Conservation (phyloP, 192 early-diverging fungal species). For the Lunasporangiospora selenospora region DNA sequence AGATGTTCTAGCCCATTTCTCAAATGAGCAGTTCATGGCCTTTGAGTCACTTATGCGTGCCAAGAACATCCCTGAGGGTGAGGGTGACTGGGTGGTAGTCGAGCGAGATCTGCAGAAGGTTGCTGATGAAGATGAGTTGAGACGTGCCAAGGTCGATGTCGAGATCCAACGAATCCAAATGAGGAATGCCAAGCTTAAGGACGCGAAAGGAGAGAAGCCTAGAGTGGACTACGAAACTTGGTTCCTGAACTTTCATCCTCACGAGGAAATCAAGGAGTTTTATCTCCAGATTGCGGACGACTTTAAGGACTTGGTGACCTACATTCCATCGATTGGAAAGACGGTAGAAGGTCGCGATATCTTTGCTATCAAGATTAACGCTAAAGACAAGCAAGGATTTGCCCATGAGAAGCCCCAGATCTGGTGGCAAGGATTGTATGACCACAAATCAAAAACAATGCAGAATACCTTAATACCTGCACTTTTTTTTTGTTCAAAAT, state of each 20-base stretch:
- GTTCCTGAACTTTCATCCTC: constrained; percentile 58
- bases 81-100: constrained; percentile 29
- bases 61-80: constrained; percentile 14
- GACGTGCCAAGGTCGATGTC: background rate
- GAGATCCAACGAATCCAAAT: background rate
- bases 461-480: background rate
- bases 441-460: background rate
- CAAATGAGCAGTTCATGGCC: constrained; percentile 16
- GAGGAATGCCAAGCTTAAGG: background rate
- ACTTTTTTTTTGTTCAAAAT: background rate
- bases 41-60: constrained; percentile 13
- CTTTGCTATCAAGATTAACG: constrained; percentile 61
- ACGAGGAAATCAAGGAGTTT: constrained; percentile 56
- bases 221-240: constrained; percentile 44
- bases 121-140: constrained; percentile 15
- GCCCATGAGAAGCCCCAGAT: constrained; percentile 41
- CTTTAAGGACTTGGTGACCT: constrained; percentile 56
- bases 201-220: constrained; percentile 3
- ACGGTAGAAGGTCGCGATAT: constrained; percentile 61
- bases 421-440: constrained; percentile 49
- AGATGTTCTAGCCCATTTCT: constrained; percentile 34
- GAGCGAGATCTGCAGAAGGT: constrained; percentile 27
- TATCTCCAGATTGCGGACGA: constrained; percentile 52
- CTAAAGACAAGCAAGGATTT: constrained; percentile 35
- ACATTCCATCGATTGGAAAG: constrained; percentile 65